These are phyloP conservation scores for Colletotrichum sp. DNA, from an alignment of 2,329 filamentous ascomycete genomes.

Conservation along the genomic window DNA sequence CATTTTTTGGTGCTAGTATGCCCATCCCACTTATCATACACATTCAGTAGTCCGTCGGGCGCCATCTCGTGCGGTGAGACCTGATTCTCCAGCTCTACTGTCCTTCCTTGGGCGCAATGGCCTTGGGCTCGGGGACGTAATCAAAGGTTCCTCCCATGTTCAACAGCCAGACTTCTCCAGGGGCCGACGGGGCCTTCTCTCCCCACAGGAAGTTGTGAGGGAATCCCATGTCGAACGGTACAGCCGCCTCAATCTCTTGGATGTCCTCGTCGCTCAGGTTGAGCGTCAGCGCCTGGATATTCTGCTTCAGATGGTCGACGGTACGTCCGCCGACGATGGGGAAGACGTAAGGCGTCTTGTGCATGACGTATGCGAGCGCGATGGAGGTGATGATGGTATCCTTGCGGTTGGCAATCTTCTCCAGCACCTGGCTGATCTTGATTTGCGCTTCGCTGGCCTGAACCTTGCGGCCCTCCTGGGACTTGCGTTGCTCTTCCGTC, in stretches of 20 bases:
- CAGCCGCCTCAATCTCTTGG: conserved; percentile 66
- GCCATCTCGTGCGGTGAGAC: conserved; percentile 37
- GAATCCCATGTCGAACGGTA: conserved; percentile 70
- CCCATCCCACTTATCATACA: neutral
- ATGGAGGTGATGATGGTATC: conserved; percentile 50
- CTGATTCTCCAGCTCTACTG: conserved; percentile 45
- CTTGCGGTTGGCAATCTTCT: conserved; percentile 54
- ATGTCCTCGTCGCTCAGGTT: conserved; percentile 67
- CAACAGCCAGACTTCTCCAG: conserved; percentile 48
- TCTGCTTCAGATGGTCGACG: conserved; percentile 71
- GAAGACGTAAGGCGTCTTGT: conserved; percentile 75
- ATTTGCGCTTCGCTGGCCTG: conserved; percentile 58
- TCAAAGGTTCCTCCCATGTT: conserved; percentile 55
- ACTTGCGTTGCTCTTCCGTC: conserved; percentile 32
- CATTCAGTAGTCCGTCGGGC: conserved; percentile 11
- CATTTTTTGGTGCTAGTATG: neutral
- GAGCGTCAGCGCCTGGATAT: conserved; percentile 71
- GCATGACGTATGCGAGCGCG: conserved; percentile 76
- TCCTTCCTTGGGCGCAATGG: conserved; percentile 45
- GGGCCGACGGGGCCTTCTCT: conserved; percentile 38
- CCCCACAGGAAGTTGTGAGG: conserved; percentile 65
- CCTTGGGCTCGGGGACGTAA: conserved; percentile 49
- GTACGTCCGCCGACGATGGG: conserved; percentile 76
- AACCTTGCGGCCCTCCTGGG: conserved; percentile 39
- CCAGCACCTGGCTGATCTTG: conserved; percentile 48